Evolutionary conservation across 1,284 basidiomycete genomes (phyloP), one percentile per base, ranked within the genome.

Genomic region (Ceratobasidium theobromae): DNA sequence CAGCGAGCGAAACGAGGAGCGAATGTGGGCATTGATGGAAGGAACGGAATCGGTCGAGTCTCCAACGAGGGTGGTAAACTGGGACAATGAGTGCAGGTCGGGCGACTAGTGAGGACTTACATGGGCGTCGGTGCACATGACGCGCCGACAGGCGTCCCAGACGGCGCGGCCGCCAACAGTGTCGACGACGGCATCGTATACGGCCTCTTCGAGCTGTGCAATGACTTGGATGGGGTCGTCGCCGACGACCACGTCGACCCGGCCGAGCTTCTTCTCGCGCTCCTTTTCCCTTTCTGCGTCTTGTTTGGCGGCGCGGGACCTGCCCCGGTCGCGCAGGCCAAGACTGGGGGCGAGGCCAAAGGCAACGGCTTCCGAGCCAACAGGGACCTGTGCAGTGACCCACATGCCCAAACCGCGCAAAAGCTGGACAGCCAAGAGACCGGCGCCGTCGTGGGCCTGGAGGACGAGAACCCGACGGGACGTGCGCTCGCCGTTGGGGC

Each of bases 151-250:
- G 1, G 86, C 86, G 69, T 89, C 86, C 82, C 90, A 89, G 25
- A 93, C 79, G 27, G 81, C 83, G 69, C 82, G 81, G 12, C 92
- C 91, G 8, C 93, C 93, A 21, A 90, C 77, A 0, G 88, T 89
- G 74, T 95, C 93, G 64, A 95, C 75, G 2, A 95, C 82, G 28
- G 86, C 86, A 74, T 94, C 89, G 73, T 92, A 89, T 57, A 81
- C 81, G 66, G 85, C 81, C 58, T 78, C 80, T 30, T 77, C 77
- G 38, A 88, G 74, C 43, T 80, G 76, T 45, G 82, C 80, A 25
- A 89, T 75, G n/a, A 85, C 80, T 41, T 80, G 77, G 6, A 83
- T 77, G 28, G 83, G 79, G 16, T 84, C 55, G 55, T 58, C 82
- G 0, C 80, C 82, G 9, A 69, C 67, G 6, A 72, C 67, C 5